Base-by-base conservation (phyloP, 1,284 basidiomycete genomes). In the Pterulicium gracile region DNA sequence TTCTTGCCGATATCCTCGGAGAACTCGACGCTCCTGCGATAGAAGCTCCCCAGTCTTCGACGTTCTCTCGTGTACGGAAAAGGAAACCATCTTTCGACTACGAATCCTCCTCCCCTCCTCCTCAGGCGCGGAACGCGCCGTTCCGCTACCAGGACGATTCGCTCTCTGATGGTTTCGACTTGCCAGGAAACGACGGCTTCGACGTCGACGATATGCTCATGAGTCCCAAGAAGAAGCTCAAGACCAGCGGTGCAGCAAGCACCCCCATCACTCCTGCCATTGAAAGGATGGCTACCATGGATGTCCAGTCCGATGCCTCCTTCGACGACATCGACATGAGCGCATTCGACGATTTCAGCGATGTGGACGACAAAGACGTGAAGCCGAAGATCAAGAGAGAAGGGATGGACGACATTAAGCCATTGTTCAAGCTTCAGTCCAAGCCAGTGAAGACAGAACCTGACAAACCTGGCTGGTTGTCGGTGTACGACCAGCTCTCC, bases 1-100 rank as follows among this genome's bases (percentile, higher is more conserved):
- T 97, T 54, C 86, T 97, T 87, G 75, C 77, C 0, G 75, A 73
- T 15, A 64, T 97, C 0, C 63, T 96, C 4, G 80, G 76, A 4
- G 73, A 67, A 15, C 75, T 91, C 61, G 85, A 88, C 51, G 61
- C 62, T 10, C 39, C 39, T 41, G 10, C 10, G 65, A 67, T 15
- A 60, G 72, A 3, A 55, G 57, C 17, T 46, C 66, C 10, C 53
- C 58, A 35, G 54, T 65, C 34, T 44, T 57, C n/a, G 55, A 63
- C 34, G 55, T 57, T 13, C 51, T 55, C 19, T 53, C 55, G 47
- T 65, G 61, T 76, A 10, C 77, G 78, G 42, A 90, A 90, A 60
- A 78, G 88, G 24, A 90, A 88, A 54, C 75, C 83, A 3, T 81
- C 79, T 0, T 70, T 69, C 45, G 63, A 68, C 36, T 60, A 62